phyloP scores from a whole-genome alignment of 495 filamentous ascomycete genomes.

The Clavariopsis aquatica region DNA sequence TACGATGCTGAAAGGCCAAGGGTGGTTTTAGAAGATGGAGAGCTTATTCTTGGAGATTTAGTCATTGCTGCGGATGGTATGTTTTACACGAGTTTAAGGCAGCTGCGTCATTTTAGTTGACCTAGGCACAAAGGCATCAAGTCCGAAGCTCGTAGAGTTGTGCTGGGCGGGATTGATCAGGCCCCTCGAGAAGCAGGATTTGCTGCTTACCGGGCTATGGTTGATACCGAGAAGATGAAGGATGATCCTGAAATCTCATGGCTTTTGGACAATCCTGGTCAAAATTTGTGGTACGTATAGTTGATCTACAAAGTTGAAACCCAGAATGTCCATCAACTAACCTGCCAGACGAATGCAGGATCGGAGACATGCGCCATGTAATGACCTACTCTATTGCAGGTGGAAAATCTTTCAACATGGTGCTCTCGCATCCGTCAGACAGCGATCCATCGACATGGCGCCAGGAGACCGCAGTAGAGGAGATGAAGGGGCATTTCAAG shows the following conservation, averaged over 20 bases:
- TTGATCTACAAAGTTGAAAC: background rate
- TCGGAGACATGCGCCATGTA: slow-evolving; percentile 34
- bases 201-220: slow-evolving; percentile 50
- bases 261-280: slow-evolving; percentile 46
- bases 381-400: slow-evolving; percentile 36
- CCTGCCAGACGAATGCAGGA: slow-evolving; percentile 7
- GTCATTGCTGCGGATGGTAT: slow-evolving; percentile 49
- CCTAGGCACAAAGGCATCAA: slow-evolving; percentile 42
- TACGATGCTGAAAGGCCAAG: slow-evolving; percentile 37
- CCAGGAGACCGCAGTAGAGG: slow-evolving; percentile 31
- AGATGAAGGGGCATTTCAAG: slow-evolving; percentile 44
- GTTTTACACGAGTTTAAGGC: no score
- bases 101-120: no score
- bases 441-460: slow-evolving; percentile 33
- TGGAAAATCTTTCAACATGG: slow-evolving; percentile 38
- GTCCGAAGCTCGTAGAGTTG: slow-evolving; percentile 42
- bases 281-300: slow-evolving; percentile 48
- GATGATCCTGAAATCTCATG: slow-evolving; percentile 46
- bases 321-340: background rate
- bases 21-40: slow-evolving; percentile 36
- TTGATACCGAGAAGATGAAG: slow-evolving; percentile 48
- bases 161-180: slow-evolving; percentile 37
- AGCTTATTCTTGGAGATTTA: slow-evolving; percentile 41
- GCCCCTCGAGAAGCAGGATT: slow-evolving; percentile 39
- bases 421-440: slow-evolving; percentile 36